Evolutionary conservation across 1,284 basidiomycete species (phyloP).

Genomic region (Sutorius eximius): DNA sequence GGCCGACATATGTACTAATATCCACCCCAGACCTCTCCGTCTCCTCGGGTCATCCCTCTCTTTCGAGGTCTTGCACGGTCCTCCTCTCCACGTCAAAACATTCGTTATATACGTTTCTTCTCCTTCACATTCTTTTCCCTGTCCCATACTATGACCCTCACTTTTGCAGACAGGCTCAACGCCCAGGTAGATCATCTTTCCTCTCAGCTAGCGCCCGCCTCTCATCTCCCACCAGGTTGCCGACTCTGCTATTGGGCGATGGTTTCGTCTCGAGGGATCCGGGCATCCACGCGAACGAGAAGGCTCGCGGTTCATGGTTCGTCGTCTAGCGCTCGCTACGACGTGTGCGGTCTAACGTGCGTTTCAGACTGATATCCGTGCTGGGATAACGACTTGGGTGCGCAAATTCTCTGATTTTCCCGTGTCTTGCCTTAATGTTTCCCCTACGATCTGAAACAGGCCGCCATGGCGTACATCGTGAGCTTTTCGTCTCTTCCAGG

Average conservation of each 20-base stretch:
- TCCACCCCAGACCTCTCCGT: neutral
- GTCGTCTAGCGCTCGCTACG: constrained; percentile 24
- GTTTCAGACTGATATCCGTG: constrained; percentile 72
- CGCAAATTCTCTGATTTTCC: constrained; percentile 21
- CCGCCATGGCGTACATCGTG: constrained; percentile 70
- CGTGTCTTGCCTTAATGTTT: constrained; percentile 7
- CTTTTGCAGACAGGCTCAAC: constrained; percentile 42
- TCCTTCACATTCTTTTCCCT: constrained; percentile 17
- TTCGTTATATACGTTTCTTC: constrained; percentile 26
- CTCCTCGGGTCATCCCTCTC: neutral
- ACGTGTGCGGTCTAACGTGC: constrained; percentile 4
- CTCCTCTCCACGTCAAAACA: constrained; percentile 7
- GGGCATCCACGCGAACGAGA: constrained; percentile 73
- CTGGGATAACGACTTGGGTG: constrained; percentile 82
- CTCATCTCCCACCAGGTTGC: constrained; percentile 51
- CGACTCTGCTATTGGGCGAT: constrained; percentile 68
- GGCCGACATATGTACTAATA: constrained; percentile 14
- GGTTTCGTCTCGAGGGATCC: constrained; percentile 84
- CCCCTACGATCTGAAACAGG: constrained; percentile 35
- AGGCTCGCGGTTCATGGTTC: constrained; percentile 73
- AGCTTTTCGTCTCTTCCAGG: constrained; percentile 17
- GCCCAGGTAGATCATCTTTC: constrained; percentile 35
- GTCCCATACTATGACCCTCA: constrained; percentile 36
- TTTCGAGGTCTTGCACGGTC: constrained; percentile 10
- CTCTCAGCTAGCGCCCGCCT: neutral